Conservation (phyloP, 2,329 filamentous ascomycete species). For the Microcyclospora tardicrescens region DNA sequence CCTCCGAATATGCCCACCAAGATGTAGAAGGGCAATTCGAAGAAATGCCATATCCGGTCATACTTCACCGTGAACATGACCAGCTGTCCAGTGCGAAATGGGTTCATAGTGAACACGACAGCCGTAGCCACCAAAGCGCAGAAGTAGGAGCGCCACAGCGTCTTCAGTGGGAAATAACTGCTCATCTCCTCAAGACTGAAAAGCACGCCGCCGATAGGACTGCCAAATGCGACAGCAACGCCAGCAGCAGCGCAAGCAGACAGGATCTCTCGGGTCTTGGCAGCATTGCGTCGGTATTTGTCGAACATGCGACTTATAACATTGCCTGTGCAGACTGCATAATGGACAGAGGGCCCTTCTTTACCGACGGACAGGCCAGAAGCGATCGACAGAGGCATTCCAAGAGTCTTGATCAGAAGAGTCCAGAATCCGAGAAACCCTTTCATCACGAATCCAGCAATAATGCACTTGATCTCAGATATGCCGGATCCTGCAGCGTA, state of each 20-base stretch:
- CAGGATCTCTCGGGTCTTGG: slow-evolving; percentile 88
- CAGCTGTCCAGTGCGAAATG: slow-evolving; percentile 88
- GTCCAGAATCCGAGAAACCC: slow-evolving; percentile 90
- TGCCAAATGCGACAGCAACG: slow-evolving; percentile 92
- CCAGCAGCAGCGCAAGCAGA: slow-evolving; percentile 90
- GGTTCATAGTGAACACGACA: slow-evolving; percentile 89
- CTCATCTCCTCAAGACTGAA: slow-evolving; percentile 99
- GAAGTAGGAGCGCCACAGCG: slow-evolving; percentile 95
- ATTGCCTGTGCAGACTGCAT: slow-evolving; percentile 93
- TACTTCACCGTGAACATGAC: slow-evolving; percentile 99
- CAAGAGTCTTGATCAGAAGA: slow-evolving; percentile 84
- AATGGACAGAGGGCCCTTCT: slow-evolving; percentile 97
- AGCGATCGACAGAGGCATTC: slow-evolving; percentile 79
- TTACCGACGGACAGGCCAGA: slow-evolving; percentile 93
- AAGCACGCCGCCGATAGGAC: slow-evolving; percentile 88
- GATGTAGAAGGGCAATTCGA: slow-evolving; percentile 86
- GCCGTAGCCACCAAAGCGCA: slow-evolving; percentile 91
- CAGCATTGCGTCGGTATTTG: slow-evolving; percentile 83
- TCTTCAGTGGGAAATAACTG: slow-evolving; percentile 90
- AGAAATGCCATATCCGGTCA: slow-evolving; percentile 94
- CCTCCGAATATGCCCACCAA: slow-evolving; percentile 87
- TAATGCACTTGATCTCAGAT: slow-evolving; percentile 98
- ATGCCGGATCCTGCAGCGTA: slow-evolving; percentile 96
- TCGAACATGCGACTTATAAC: slow-evolving; percentile 86
- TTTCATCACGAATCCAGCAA: slow-evolving; percentile 98